These are phyloP conservation scores for Cercospora zeae-maydis DNA, from an alignment of 2,329 filamentous ascomycete genomes.

Conservation along the genomic window DNA sequence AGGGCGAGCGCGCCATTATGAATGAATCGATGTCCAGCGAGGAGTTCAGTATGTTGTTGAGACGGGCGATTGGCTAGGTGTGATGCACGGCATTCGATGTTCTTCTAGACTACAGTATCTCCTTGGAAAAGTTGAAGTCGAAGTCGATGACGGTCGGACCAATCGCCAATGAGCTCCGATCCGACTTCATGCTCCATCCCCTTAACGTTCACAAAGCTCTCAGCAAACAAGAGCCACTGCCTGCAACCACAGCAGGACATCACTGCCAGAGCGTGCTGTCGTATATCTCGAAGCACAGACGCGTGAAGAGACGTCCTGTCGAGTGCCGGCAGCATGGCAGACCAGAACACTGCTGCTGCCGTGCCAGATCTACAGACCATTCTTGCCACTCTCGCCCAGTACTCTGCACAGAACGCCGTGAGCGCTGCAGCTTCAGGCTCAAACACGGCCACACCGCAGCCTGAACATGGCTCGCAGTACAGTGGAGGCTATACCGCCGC, in stretches of 20 bases:
- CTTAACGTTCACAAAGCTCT: neutral
- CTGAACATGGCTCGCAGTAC: neutral
- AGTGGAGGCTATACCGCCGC: neutral
- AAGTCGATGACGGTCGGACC: slow-evolving; percentile 8
- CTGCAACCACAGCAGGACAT: neutral
- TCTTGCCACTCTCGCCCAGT: slow-evolving; percentile 36
- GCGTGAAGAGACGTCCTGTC: neutral
- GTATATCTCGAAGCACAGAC: neutral
- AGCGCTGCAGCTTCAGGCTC: neutral
- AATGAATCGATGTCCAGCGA: neutral
- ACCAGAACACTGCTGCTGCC: neutral
- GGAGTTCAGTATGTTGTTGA: neutral
- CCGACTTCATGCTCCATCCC: slow-evolving; percentile 1
- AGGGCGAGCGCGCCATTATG: slow-evolving; percentile 63
- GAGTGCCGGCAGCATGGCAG: slow-evolving; percentile 1
- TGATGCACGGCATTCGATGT: slow-evolving; percentile 15
- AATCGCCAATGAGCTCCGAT: neutral
- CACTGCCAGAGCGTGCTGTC: neutral
- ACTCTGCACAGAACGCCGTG: slow-evolving; percentile 8
- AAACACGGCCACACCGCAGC: slow-evolving; percentile 1
- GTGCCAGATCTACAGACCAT: slow-evolving; percentile 35
- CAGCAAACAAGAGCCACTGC: neutral
- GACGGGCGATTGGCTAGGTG: neutral
- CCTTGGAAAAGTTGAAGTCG: slow-evolving; percentile 11
- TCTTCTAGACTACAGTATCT: slow-evolving; percentile 1